These are phyloP conservation scores for Fomitopsis serialis DNA, from an alignment of 768 basidiomycete genomes.

Conservation along the genomic window DNA sequence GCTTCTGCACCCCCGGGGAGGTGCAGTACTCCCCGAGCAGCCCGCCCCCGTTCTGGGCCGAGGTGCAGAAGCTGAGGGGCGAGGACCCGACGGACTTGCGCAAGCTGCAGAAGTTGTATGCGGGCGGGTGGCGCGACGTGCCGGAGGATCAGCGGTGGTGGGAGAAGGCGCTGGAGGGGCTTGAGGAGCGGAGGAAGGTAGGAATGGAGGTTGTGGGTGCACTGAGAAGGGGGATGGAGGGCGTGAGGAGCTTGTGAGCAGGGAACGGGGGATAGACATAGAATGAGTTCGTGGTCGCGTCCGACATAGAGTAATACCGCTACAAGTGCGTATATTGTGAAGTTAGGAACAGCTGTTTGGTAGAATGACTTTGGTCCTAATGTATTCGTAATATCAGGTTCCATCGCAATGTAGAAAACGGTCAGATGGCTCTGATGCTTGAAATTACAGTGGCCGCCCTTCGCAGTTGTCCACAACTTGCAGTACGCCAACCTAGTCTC, in stretches of 20 bases:
- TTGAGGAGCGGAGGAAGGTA: conserved; percentile 25
- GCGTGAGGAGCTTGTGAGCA: conserved; percentile 5
- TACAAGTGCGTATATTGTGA: background rate
- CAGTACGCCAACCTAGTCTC: no score
- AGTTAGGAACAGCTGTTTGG: no score
- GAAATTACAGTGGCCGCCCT: no score
- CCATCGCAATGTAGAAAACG: no score
- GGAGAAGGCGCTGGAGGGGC: conserved; percentile 49
- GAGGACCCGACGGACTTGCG: conserved; percentile 28
- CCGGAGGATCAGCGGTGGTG: conserved; percentile 62
- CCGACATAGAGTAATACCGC: background rate
- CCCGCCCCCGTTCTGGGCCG: conserved; percentile 45
- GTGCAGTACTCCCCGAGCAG: conserved; percentile 32
- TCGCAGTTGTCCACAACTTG: no score
- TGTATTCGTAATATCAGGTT: no score
- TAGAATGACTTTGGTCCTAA: no score
- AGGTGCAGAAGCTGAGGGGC: conserved; percentile 18
- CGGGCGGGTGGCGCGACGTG: conserved; percentile 57
- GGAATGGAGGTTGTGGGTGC: conserved; percentile 20
- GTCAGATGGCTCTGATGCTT: no score
- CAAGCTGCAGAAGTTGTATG: conserved; percentile 41
- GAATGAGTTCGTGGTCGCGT: background rate
- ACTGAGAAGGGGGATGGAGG: conserved; percentile 28
- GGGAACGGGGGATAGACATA: background rate
- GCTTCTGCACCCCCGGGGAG: conserved; percentile 33